Base-by-base conservation (phyloP, 2,329 filamentous ascomycete genomes). In the Pyrenochaeta sp. region DNA sequence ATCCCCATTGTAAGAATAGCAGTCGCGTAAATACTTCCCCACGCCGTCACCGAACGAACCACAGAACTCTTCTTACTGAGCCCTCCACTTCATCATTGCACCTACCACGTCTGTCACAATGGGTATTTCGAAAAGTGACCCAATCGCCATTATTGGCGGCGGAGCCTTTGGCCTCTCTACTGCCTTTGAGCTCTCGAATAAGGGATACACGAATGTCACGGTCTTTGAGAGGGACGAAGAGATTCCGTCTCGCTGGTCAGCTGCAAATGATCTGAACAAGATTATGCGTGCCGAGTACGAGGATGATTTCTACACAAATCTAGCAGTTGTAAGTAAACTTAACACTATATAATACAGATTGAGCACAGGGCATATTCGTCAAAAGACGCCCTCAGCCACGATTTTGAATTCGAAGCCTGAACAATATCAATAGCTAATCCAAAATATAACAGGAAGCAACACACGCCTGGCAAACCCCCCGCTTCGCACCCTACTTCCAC, bases 211-310 rank as follows among this genome's bases (percentile, higher is more conserved):
- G 8, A 56, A 72, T 49, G 66, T 75, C 28, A 72, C 68, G n/a
- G 66, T 73, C 19, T 71, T 74, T 30, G 72, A 75, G 48, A 68
- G 65, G 32, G 72, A 72, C 40, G 61, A 62, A 10, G 72, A 76
- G 9, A 79, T 83, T 2, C 85, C 85, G 0, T 82, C 83, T 1
- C 73, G 75, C 4, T 81, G 73, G 65, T 87, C 86, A 0, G 86
- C 85, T 0, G 85, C 81, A 22, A 85, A 86, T 57, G 85, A 88
- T 61, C 68, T 88, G 27, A 88, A 88, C 69, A 88, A 88, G 71
- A 88, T 88, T 54, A 78, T 88, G 36, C 80, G 85, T 2, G 84
- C 82, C 4, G 85, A 88, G 61, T 88, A 88, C 56, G 83, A 85
- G 59, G 84, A 87, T 56, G 76, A 79, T 0, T 86, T 85, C 54